A percentile compares a stretch with the other conserved stretches of the same genome.
Conservation (phyloP, 768 basidiomycete species). For the Suillus plorans region DNA sequence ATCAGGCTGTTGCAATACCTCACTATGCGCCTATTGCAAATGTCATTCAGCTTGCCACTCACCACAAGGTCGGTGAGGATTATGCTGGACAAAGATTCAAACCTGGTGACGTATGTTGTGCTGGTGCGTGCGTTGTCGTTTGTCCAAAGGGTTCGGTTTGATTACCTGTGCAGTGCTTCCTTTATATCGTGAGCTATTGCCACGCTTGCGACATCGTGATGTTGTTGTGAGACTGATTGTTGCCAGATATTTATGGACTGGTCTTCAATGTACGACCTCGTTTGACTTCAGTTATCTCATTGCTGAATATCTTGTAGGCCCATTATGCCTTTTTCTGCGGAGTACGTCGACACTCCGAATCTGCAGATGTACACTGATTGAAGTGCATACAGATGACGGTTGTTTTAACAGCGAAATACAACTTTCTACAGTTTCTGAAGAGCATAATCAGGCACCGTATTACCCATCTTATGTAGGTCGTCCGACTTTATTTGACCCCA, state of each 20-base stretch:
- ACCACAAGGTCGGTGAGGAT: constrained; percentile 48
- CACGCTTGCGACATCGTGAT: background rate
- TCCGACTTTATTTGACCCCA: background rate
- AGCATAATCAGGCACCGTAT: constrained; percentile 46
- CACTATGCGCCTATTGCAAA: constrained; percentile 62
- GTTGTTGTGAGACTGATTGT: background rate
- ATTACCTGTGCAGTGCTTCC: constrained; percentile 47
- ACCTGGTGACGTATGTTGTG: constrained; percentile 60
- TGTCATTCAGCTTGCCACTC: constrained; percentile 57
- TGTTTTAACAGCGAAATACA: constrained; percentile 47
- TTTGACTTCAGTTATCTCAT: background rate
- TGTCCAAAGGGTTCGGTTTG: background rate
- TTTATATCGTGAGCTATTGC: constrained; percentile 50
- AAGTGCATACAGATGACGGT: constrained; percentile 44
- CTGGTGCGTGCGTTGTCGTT: constrained; percentile 39
- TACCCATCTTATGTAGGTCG: constrained; percentile 41
- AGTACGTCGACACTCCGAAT: constrained; percentile 35
- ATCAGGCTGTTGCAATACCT: constrained; percentile 58
- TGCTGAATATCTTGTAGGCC: constrained; percentile 41
- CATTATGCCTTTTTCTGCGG: constrained; percentile 57
- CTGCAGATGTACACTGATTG: constrained; percentile 1
- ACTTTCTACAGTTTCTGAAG: constrained; percentile 43
- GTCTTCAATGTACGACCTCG: constrained; percentile 49
- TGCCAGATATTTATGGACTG: constrained; percentile 64
- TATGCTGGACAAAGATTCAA: constrained; percentile 51